These are phyloP conservation scores for Dothistroma septosporum DNA, from an alignment of 2,329 filamentous ascomycete genomes.

Conservation along the genomic window DNA sequence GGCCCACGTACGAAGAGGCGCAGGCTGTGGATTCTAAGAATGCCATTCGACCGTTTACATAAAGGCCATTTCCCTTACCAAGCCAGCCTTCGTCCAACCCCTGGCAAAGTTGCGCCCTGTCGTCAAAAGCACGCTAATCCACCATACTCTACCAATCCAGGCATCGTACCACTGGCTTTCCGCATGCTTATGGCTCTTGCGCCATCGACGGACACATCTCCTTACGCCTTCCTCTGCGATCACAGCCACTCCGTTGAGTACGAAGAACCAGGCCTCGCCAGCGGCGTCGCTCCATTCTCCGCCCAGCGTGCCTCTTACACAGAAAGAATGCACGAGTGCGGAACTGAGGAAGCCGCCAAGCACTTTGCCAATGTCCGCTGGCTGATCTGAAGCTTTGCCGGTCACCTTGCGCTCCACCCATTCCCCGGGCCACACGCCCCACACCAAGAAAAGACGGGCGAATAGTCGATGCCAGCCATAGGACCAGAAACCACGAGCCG, in stretches of 20 bases:
- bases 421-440: constrained; percentile 45
- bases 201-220: constrained; percentile 18
- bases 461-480: constrained; percentile 46
- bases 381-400: constrained; percentile 34
- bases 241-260: constrained; percentile 31
- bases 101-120: constrained; percentile 43
- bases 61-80: constrained; percentile 39
- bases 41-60: constrained; percentile 15
- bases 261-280: constrained; percentile 34
- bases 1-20: neutral
- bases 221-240: constrained; percentile 28
- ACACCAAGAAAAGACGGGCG: constrained; percentile 43
- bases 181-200: constrained; percentile 19
- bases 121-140: constrained; percentile 38
- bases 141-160: constrained; percentile 40
- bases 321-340: constrained; percentile 42
- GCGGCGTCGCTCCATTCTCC: constrained; percentile 34
- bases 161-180: constrained; percentile 31
- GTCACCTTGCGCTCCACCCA: constrained; percentile 40
- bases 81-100: constrained; percentile 41
- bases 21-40: neutral
- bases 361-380: constrained; percentile 43
- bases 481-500: constrained; percentile 42
- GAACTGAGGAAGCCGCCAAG: constrained; percentile 41
- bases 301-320: constrained; percentile 39